phyloP scores from a whole-genome alignment of 169 alveolate species.

The Eimeria tenella region DNA sequence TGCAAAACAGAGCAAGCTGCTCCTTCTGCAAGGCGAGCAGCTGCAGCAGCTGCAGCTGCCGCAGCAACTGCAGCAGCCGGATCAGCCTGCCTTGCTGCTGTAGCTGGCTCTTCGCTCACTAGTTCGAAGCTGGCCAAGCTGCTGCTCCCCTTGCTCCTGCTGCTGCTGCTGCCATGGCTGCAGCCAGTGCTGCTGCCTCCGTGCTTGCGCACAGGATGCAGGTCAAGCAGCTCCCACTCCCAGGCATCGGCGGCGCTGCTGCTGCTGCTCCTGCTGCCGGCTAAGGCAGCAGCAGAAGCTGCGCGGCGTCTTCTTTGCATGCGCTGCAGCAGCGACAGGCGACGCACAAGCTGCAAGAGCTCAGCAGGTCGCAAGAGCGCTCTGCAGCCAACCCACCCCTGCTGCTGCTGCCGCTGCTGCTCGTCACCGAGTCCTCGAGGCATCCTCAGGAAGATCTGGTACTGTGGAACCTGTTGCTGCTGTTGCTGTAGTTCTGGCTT shows the following conservation, averaged over 20 bases:
- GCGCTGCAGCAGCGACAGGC: constrained; percentile 49
- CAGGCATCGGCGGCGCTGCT: background rate
- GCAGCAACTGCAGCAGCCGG: background rate
- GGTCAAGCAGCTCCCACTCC: constrained; percentile 32
- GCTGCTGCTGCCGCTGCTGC: constrained; percentile 25
- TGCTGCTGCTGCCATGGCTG: background rate
- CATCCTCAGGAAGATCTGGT: background rate
- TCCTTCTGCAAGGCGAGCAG: constrained; percentile 44
- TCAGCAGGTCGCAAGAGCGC: constrained; percentile 4
- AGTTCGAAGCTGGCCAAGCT: background rate
- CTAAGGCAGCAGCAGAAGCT: background rate
- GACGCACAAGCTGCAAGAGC: constrained; percentile 27
- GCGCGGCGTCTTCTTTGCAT: constrained; percentile 35
- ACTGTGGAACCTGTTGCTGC: constrained; percentile 4
- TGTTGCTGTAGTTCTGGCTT: constrained; percentile 20
- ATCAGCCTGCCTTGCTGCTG: background rate
- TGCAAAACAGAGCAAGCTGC: background rate
- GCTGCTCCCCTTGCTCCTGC: background rate
- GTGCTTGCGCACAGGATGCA: background rate
- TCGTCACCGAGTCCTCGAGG: background rate
- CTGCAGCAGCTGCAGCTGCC: constrained; percentile 22
- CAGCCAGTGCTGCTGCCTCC: background rate
- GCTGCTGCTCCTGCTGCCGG: constrained; percentile 38
- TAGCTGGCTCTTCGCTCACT: background rate
- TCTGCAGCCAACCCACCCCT: background rate